Conservation (phyloP, 2,329 filamentous ascomycete species). For the Beauveria varroae region DNA sequence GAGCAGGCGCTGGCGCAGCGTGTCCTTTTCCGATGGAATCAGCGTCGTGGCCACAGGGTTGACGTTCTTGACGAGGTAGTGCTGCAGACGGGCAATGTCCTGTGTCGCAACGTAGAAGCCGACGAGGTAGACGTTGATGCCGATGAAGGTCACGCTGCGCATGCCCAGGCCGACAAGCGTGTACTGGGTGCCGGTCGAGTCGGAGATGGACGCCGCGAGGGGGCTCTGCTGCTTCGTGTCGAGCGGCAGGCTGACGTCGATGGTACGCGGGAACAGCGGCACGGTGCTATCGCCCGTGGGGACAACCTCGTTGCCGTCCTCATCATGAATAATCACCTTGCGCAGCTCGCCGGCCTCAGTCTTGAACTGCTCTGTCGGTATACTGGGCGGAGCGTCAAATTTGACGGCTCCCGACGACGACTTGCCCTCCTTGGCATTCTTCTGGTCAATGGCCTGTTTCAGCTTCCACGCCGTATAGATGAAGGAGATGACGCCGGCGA, state of each 20-base stretch:
- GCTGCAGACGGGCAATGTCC: conserved; percentile 75
- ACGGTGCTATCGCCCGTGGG: conserved; percentile 76
- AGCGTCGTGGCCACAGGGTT: conserved; percentile 75
- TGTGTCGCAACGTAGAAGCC: conserved; percentile 83
- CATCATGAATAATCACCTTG: conserved; percentile 56
- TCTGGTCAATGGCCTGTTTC: conserved; percentile 30
- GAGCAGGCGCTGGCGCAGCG: conserved; percentile 60
- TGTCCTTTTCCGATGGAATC: conserved; percentile 72
- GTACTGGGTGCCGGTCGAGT: conserved; percentile 58
- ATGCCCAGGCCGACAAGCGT: conserved; percentile 83
- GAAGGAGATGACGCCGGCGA: conserved; percentile 43
- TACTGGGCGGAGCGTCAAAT: conserved; percentile 24
- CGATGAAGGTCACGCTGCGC: conserved; percentile 80
- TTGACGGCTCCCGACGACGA: conserved; percentile 31
- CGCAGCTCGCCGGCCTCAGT: conserved; percentile 42
- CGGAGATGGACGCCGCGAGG: conserved; percentile 28
- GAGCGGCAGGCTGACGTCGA: conserved; percentile 48
- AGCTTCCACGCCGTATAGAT: conserved; percentile 47
- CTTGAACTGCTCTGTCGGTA: conserved; percentile 39
- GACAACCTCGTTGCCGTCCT: conserved; percentile 66
- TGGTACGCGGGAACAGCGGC: conserved; percentile 66
- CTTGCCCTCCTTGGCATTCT: conserved; percentile 25
- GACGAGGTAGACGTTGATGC: conserved; percentile 89
- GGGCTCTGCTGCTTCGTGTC: conserved; percentile 20
- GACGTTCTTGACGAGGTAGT: conserved; percentile 65